Conservation (phyloP, 805 yeast genomes). For the Alloascoidea africana region DNA sequence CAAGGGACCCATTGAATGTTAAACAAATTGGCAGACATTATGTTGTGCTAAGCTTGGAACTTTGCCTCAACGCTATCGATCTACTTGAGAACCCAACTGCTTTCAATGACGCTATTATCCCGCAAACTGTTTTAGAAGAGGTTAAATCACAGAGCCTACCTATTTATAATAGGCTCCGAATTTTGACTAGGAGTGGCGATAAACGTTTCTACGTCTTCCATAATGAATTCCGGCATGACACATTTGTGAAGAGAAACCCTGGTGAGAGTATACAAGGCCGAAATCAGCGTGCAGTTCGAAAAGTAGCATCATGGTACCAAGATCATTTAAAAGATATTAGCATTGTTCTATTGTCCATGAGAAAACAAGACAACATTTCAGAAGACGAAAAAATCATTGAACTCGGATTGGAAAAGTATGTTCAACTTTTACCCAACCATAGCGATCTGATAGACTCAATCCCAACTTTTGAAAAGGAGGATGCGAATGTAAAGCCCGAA, state of each 20-base stretch:
- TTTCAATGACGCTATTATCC: slow-evolving; percentile 83
- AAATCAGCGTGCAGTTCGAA: slow-evolving; percentile 82
- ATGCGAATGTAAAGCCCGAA: slow-evolving; percentile 22
- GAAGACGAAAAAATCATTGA: slow-evolving; percentile 63
- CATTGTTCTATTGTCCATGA: slow-evolving; percentile 16
- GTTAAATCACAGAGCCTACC: slow-evolving; percentile 81
- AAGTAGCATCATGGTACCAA: slow-evolving; percentile 55
- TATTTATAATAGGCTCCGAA: slow-evolving; percentile 70
- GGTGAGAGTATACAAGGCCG: slow-evolving; percentile 76
- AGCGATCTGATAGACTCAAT: slow-evolving; percentile 66
- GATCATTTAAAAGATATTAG: slow-evolving; percentile 35
- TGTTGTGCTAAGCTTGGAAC: slow-evolving; percentile 74
- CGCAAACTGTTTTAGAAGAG: slow-evolving; percentile 91
- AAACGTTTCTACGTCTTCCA: slow-evolving; percentile 86
- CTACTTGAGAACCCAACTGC: slow-evolving; percentile 62
- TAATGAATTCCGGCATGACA: slow-evolving; percentile 71
- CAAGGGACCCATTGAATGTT: slow-evolving; percentile 36
- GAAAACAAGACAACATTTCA: slow-evolving; percentile 45
- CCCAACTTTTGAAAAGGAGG: slow-evolving; percentile 26
- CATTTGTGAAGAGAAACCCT: slow-evolving; percentile 44
- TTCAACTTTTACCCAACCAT: slow-evolving; percentile 52
- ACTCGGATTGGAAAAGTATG: slow-evolving; percentile 49
- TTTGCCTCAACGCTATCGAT: slow-evolving; percentile 80
- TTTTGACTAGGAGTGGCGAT: slow-evolving; percentile 44
- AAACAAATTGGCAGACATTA: slow-evolving; percentile 56